phyloP scores from a whole-genome alignment of 2,329 filamentous ascomycete genomes.

The Thielaviopsis musarum region DNA sequence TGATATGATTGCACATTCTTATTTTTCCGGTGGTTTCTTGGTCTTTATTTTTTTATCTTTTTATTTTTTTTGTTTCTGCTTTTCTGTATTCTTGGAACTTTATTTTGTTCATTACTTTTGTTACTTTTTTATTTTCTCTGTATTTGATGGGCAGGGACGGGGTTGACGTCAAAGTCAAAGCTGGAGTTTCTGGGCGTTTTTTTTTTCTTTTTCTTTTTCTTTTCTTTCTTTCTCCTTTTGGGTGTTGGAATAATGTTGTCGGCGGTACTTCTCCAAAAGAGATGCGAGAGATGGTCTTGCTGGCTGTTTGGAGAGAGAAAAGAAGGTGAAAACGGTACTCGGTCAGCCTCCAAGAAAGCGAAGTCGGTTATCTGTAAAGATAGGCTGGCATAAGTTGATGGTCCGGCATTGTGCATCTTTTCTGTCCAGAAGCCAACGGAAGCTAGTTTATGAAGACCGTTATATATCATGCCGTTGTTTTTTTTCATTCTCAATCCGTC shows the following conservation, averaged over 20 bases:
- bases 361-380: too few relatives aligned
- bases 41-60: constrained; percentile 4
- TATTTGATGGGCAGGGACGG: neutral
- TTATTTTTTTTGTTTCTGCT: neutral
- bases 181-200: neutral
- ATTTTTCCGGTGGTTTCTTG: neutral
- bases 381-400: too few relatives aligned
- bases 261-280: too few relatives aligned
- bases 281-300: too few relatives aligned
- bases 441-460: neutral
- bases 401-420: too few relatives aligned
- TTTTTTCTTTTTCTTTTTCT: neutral
- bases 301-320: too few relatives aligned
- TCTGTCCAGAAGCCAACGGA: too few relatives aligned
- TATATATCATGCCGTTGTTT: neutral
- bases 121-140: neutral
- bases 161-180: too few relatives aligned
- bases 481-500: neutral
- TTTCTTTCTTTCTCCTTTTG: too few relatives aligned
- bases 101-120: neutral
- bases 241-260: too few relatives aligned
- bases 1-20: neutral
- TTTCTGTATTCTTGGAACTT: neutral
- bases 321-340: too few relatives aligned
- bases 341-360: too few relatives aligned